These are phyloP conservation scores for Logfia minima DNA, from an alignment of 129 eudicot genomes.

Conservation along the genomic window DNA sequence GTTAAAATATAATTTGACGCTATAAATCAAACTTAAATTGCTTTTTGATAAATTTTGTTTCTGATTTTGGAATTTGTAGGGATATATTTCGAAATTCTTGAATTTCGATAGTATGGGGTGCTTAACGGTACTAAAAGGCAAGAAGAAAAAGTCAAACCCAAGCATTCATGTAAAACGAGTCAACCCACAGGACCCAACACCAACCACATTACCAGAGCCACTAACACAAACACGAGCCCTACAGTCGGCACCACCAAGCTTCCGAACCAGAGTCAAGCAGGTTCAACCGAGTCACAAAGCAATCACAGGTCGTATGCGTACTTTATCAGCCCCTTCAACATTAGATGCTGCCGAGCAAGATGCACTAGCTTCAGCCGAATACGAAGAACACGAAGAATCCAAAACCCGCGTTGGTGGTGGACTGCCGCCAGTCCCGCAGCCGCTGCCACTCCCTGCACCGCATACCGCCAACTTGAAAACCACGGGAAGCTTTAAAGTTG, in stretches of 20 bases:
- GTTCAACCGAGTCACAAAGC: constrained; percentile 38
- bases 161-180: constrained; percentile 47
- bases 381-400: constrained; percentile 52
- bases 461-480: constrained; percentile 47
- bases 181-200: constrained; percentile 68
- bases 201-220: constrained; percentile 81
- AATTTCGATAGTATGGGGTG: constrained; percentile 66
- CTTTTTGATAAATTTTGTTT: constrained; percentile 22
- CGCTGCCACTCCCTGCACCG: constrained; percentile 92
- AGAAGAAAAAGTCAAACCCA: constrained; percentile 68
- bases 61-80: constrained; percentile 10
- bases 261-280: constrained; percentile 62
- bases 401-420: constrained; percentile 45
- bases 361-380: constrained; percentile 50
- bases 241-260: constrained; percentile 93
- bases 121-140: constrained; percentile 70
- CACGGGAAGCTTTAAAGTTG: constrained; percentile 60
- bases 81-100: constrained; percentile 12
- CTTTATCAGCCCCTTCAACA: constrained; percentile 78
- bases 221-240: constrained; percentile 47
- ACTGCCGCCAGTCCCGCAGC: constrained; percentile 65
- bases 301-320: constrained; percentile 47
- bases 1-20: neutral
- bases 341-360: constrained; percentile 67
- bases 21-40: neutral